Percentiles rank a stretch among this genome's conserved stretches.
phyloP scores from a whole-genome alignment of 2,329 filamentous ascomycete species.

The Exophiala phaeomuriformis region DNA sequence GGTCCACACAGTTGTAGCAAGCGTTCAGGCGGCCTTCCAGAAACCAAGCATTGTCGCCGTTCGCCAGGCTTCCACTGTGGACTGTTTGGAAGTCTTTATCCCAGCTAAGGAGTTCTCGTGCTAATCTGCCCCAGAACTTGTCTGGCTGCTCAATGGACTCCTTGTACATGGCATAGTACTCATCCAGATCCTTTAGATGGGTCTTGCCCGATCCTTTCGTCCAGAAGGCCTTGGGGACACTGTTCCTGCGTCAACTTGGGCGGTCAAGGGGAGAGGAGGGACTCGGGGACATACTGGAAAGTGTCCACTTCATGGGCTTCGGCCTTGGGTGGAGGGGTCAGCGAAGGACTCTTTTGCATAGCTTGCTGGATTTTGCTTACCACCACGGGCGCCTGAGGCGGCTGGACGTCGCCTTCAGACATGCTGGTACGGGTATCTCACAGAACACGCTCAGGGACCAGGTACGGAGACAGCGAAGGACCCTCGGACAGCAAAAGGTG shows the following conservation, averaged over 20 bases:
- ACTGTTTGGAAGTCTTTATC: conserved; percentile 88
- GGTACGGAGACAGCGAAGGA: neutral
- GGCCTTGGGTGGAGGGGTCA: conserved; percentile 21
- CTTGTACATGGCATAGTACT: conserved; percentile 60
- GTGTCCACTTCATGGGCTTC: conserved; percentile 45
- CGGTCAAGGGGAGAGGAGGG: neutral
- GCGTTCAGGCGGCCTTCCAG: conserved; percentile 89
- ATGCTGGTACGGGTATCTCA: conserved; percentile 25
- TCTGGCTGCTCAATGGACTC: conserved; percentile 86
- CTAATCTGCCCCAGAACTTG: conserved; percentile 81
- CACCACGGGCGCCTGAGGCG: conserved; percentile 34
- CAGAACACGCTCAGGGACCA: neutral
- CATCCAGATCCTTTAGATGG: conserved; percentile 52
- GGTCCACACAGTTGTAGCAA: conserved; percentile 94
- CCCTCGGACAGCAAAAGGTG: neutral
- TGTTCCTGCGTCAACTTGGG: conserved; percentile 14
- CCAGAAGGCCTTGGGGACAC: conserved; percentile 50
- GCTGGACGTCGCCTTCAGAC: conserved; percentile 33
- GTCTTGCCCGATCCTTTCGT: conserved; percentile 55
- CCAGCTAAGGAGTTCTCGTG: conserved; percentile 85
- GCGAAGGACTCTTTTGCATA: neutral
- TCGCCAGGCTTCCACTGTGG: conserved; percentile 62
- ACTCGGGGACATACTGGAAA: conserved; percentile 35
- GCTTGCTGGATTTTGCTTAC: conserved; percentile 29
- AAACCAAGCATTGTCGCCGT: conserved; percentile 91